Base-by-base conservation (phyloP, 139 green algal species). In the Tetratostichococcus sp. region DNA sequence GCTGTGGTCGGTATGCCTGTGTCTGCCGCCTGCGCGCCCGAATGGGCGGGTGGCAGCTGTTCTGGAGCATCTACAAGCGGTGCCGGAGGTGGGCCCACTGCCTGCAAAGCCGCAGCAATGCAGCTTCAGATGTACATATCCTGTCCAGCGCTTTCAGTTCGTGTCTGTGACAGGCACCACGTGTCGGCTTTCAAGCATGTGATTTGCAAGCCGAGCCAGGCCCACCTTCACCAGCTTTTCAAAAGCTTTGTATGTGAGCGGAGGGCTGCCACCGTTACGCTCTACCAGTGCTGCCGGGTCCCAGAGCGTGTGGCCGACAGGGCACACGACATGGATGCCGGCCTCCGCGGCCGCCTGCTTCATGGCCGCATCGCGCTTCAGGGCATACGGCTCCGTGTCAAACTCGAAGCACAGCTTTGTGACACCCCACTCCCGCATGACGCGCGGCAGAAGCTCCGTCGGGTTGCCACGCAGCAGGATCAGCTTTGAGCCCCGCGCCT, bases 361-460 rank as follows among this genome's bases (percentile, higher is more conserved):
- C 8, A 95, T 80, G 0, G 72, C 59, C 0, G 67, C 78, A 73
- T 97, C 92, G 6, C 91, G 76, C 1, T 66, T 42, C 32, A 78
- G 70, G 1, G 90, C 90, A 74, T 96, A 97, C 2, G 91, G 91
- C 81, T 97, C 93, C n/a, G 90, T 94, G 73, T 97, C 93, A 0
- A 82, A 73, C 83, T 97, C 93, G 69, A 88, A 97, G 82, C 85
- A 94, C 69, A 97, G 77, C 65, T 86, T 77, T 0, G 75, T 80
- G 1, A 92, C 74, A 8, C 75, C 69, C 89, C 89, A 95, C 19
- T 90, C 83, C 80, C 83, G 43, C 69, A 78, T 86, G 16, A 87
- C 58, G 2, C 75, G 59, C 8, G 90, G 90, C 19, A 97, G 67
- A n/a, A 93, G 82, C 43, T 91, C 86, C 30, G 83, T 70, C 1